Base-by-base conservation (phyloP, 2,329 filamentous ascomycete genomes). In the Chalaropsis ovoidea region DNA sequence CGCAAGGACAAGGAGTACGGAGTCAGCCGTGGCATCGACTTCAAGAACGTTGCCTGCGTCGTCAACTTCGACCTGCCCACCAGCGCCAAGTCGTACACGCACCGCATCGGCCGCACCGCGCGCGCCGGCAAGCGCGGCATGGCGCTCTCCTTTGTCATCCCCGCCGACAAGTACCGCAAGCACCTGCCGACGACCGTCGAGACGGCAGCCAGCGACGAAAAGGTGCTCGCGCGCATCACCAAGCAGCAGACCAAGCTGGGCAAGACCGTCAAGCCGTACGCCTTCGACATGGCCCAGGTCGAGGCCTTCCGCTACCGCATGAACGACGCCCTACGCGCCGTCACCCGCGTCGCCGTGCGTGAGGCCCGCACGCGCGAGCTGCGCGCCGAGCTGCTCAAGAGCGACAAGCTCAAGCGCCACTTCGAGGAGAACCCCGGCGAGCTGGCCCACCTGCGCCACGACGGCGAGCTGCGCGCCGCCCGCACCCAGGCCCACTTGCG, bases 351-450 rank as follows among this genome's bases (percentile, higher is more conserved):
- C 31, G 89, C 93, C 0, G 85, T 99, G 56, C 88, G 93, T 69
- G 92, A 96, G 78, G 93, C 94, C 2, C 84, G 94, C 62, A 89
- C 90, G 10, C 84, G 89, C 67, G 93, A 99, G 76, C 81, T 99
- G 66, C 84, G 90, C 64, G 86, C 93, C 74, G 94, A 97, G 75
- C 80, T 99, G 13, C 80, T 96, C 71, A 95, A 95, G 77, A 93
- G 88, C 69, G 93, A 97, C 73, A 96, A 96, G 76, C 79, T 99
- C 65, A 92, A 94, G 76, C 83, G 91, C 73, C 90, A 97, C 78
- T 99, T 97, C 72, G 94, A 97, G 73, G 94, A 99, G 75, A 96
- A 99, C 74, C 94, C 94, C 0, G 85, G 87, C 41, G 93, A 97
- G 73, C 77, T 97, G 69, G 84, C 85, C 45, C 90, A 96, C 73